Evolutionary conservation across 2,329 filamentous ascomycete genomes (phyloP).

Genomic region (Blastomyces emzantsi): DNA sequence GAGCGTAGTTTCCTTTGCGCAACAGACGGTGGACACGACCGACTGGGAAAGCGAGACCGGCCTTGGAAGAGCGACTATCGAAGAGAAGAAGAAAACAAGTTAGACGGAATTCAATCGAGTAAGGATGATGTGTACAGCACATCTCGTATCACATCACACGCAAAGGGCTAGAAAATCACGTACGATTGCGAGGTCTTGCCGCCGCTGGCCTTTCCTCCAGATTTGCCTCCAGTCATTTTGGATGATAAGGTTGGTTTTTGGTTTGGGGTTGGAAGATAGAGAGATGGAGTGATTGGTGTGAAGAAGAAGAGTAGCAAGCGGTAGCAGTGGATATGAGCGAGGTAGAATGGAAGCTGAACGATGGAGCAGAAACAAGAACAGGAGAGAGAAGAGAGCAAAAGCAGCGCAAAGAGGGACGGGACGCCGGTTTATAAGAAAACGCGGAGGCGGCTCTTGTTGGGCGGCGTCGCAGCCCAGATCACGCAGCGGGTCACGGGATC

Average conservation of each 20-base stretch:
- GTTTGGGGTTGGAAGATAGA: conserved; percentile 18
- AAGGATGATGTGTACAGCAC: background rate
- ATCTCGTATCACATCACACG: background rate
- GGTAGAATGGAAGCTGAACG: background rate
- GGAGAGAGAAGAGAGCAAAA: conserved; percentile 19
- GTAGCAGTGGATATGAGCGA: conserved; percentile 5
- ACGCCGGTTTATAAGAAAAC: conserved; percentile 38
- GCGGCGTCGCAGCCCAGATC: background rate
- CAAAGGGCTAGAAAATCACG: conserved; percentile 39
- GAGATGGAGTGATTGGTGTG: conserved; percentile 17
- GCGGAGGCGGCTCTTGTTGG: conserved; percentile 21
- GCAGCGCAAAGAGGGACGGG: conserved; percentile 23
- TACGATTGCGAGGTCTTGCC: conserved; percentile 99
- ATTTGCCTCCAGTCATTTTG: conserved; percentile 99
- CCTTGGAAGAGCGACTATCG: conserved; percentile 90
- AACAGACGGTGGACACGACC: conserved; percentile 99
- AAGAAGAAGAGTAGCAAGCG: conserved; percentile 14
- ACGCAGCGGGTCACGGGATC: conserved; percentile 26
- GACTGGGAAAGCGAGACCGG: conserved; percentile 96
- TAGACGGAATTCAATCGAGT: background rate
- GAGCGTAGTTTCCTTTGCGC: conserved; percentile 98
- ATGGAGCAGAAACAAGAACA: conserved; percentile 20
- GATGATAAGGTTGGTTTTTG: conserved; percentile 35
- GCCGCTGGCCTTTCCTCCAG: conserved; percentile 98
- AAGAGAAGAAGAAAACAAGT: background rate